Conservation (phyloP, 164 flowering plant species). For the Tetrastigma voinierianum region DNA sequence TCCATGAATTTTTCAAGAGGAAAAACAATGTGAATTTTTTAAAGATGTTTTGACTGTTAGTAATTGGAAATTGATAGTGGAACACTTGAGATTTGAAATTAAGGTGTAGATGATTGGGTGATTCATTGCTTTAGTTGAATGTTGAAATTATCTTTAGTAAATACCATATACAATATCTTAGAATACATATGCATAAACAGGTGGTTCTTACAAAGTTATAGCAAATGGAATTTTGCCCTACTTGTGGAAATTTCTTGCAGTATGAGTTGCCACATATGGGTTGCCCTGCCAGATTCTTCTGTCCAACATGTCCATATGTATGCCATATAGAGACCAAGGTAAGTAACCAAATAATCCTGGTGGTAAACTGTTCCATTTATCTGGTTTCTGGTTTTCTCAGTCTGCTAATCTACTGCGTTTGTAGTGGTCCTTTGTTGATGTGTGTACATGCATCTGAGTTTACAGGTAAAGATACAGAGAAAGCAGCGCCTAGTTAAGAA, state of each 20-base stretch:
- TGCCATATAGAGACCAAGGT: constrained; percentile 36
- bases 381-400: not conserved
- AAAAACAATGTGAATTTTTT: too few species aligned
- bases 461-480: constrained; percentile 49
- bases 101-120: too few species aligned
- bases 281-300: constrained; percentile 36
- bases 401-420: not conserved
- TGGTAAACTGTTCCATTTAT: not conserved
- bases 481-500: constrained; percentile 35
- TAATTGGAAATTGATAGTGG: too few species aligned
- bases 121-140: too few species aligned
- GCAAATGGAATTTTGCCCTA: constrained; percentile 59
- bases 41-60: too few species aligned
- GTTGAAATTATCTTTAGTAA: not conserved
- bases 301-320: constrained; percentile 46
- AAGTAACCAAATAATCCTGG: not conserved
- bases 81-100: too few species aligned
- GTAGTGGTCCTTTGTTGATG: not conserved
- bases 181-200: not conserved
- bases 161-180: not conserved
- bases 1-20: too few species aligned
- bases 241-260: constrained; percentile 40
- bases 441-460: not conserved
- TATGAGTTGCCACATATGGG: constrained; percentile 30
- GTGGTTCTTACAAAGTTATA: not conserved